Conservation (phyloP, 228 moss, liverwort and hornwort genomes). For the Sphagnum magellanicum region DNA sequence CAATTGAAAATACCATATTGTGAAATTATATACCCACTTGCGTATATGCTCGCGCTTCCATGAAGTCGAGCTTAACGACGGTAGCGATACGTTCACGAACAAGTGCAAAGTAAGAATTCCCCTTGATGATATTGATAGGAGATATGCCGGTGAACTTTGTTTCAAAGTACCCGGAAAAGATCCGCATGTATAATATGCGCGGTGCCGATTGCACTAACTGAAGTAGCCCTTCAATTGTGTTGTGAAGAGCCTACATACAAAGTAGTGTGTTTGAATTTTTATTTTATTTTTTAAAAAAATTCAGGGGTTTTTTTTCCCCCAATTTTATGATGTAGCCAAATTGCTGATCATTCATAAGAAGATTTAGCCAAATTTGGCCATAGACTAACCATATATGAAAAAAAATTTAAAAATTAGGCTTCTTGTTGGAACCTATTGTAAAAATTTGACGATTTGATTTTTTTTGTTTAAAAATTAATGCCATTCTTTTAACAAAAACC, state of each 20-base stretch:
- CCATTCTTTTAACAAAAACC: too few relatives aligned
- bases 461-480: too few relatives aligned
- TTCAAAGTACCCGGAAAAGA: slow-evolving; percentile 59
- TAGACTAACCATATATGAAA: too few relatives aligned
- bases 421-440: too few relatives aligned
- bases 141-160: slow-evolving; percentile 60
- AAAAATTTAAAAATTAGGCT: too few relatives aligned
- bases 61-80: slow-evolving; percentile 57
- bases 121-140: slow-evolving; percentile 71
- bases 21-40: slow-evolving; percentile 19
- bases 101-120: slow-evolving; percentile 50
- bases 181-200: slow-evolving; percentile 75
- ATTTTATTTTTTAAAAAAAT: too few relatives aligned
- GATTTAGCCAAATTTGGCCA: too few relatives aligned
- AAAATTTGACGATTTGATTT: too few relatives aligned
- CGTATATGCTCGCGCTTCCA: slow-evolving; percentile 50
- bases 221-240: slow-evolving; percentile 62
- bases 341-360: too few relatives aligned
- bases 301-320: too few relatives aligned
- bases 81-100: slow-evolving; percentile 61
- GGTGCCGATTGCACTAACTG: slow-evolving; percentile 74
- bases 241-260: slow-evolving; percentile 48
- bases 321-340: too few relatives aligned
- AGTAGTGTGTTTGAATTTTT: not conserved
- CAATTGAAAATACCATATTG: too few relatives aligned